Conservation (phyloP, 75 land plant species). For the Picea glauca region DNA sequence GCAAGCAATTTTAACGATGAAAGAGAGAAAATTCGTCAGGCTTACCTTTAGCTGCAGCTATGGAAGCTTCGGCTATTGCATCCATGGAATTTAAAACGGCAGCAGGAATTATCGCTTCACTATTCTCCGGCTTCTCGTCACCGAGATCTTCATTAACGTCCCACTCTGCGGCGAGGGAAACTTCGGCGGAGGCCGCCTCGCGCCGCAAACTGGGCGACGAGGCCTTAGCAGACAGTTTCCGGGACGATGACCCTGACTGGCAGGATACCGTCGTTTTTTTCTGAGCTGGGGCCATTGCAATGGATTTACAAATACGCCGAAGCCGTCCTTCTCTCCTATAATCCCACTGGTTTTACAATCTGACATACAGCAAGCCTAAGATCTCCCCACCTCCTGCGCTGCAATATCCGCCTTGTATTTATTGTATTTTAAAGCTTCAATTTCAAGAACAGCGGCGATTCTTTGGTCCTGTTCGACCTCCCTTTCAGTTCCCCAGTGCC, state of each 20-base stretch:
- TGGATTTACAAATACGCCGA: slow-evolving; percentile 67
- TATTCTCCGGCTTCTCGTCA: slow-evolving; percentile 5
- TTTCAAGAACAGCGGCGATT: too few species aligned
- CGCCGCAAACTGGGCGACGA: slow-evolving; percentile 7
- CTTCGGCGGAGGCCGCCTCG: slow-evolving; percentile 22
- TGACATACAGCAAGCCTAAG: slow-evolving; percentile 67
- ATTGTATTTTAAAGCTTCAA: too few species aligned
- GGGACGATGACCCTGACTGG: slow-evolving; percentile 6
- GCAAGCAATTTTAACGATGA: background rate
- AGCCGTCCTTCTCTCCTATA: slow-evolving; percentile 35
- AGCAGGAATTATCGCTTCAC: slow-evolving; percentile 9
- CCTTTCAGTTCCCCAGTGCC: too few species aligned
- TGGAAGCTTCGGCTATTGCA: slow-evolving; percentile 28
- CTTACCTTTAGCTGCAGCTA: slow-evolving; percentile 34
- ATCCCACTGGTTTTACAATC: slow-evolving; percentile 23
- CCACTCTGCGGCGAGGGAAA: slow-evolving; percentile 8
- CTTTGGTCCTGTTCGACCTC: too few species aligned
- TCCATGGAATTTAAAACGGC: slow-evolving; percentile 19
- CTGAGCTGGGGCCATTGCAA: slow-evolving; percentile 90
- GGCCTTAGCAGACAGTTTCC: background rate
- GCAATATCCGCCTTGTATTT: too few species aligned
- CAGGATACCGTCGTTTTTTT: slow-evolving; percentile 61
- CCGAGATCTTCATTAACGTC: slow-evolving; percentile 1
- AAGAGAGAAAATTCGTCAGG: background rate
- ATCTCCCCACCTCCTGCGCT: background rate